These are phyloP conservation scores for Fonsecaea erecta DNA, from an alignment of 2,329 filamentous ascomycete genomes.

Conservation along the genomic window DNA sequence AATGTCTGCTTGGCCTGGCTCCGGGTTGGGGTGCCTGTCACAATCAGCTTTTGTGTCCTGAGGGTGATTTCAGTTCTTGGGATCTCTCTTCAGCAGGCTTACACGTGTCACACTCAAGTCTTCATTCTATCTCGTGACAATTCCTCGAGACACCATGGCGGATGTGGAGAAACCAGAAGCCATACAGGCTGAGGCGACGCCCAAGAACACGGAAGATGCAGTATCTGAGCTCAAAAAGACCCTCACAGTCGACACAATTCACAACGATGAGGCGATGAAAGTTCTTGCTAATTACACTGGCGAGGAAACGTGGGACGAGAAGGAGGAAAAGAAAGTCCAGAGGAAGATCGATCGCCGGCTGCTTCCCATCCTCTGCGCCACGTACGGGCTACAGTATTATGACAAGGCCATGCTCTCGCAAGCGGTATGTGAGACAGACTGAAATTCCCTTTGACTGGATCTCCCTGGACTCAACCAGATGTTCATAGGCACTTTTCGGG, in stretches of 20 bases:
- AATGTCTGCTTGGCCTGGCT: not conserved
- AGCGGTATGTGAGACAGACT: constrained; percentile 47
- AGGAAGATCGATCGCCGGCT: constrained; percentile 43
- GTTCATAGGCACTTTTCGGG: constrained; percentile 48
- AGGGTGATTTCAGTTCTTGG: not conserved
- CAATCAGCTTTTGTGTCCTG: not conserved
- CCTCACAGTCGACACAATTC: constrained; percentile 26
- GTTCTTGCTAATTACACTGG: constrained; percentile 27
- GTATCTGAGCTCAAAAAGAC: constrained; percentile 21
- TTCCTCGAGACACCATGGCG: not conserved
- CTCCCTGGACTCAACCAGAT: not conserved
- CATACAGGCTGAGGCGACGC: constrained; percentile 7
- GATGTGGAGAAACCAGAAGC: constrained; percentile 9
- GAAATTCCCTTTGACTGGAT: not conserved
- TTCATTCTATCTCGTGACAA: not conserved
- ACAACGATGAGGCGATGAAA: constrained; percentile 32
- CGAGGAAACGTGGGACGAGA: constrained; percentile 23
- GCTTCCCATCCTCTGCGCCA: constrained; percentile 58
- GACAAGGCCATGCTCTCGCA: constrained; percentile 56
- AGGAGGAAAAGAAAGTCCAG: constrained; percentile 26
- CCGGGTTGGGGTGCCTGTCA: not conserved
- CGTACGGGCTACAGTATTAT: constrained; percentile 47
- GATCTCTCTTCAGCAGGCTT: not conserved
- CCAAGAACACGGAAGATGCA: constrained; percentile 1
- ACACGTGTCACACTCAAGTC: not conserved